Base-by-base conservation (phyloP, 768 basidiomycete species). In the Lactifluus subvellereus region DNA sequence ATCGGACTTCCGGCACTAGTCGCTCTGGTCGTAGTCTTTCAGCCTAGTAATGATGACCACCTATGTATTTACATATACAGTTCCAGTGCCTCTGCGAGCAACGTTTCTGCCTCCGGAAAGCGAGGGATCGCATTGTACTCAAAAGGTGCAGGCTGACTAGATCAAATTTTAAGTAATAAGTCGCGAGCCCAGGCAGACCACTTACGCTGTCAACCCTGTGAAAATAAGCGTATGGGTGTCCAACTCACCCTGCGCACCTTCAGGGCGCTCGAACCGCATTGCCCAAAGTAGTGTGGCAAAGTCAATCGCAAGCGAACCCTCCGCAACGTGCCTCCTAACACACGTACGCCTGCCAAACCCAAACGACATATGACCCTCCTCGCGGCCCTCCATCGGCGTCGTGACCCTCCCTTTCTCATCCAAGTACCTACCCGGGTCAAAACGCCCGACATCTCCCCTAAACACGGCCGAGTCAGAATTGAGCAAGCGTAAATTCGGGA, bases 331-430 rank as follows among this genome's bases (percentile, higher is more conserved):
- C 32, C 67, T 65, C 7, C 76, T 76, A 7, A 70, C 66, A 51
- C 76, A 77, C 16, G 75, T 69, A 62, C 70, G 47, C 63, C 71
- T 54, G 35, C 73, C 69, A 59, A 69, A 74, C 6, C 71, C 71
- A 56, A 62, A 72, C 2, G 68, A 56, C 32, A 60, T 48, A 52
- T 73, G 69, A 3, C 70, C 66, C 61, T 71, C 71, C 27, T 69
- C 71, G 35, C 71, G 67, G 9, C 71, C 72, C 47, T 70, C 69
- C 8, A 33, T 43, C 40, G 7, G 14, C 20, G 18, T 10, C 14
- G 8, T 40, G 0, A 60, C 57, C 6, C 45, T 51, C 18, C 54
- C 55, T 22, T 61, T 32, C 37, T 54, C 61, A 5, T 57, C 33
- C n/a, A 57, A 18, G 18, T 57, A 48, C 56, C 56, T 33, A 33